A percentile compares a stretch with the other conserved stretches of the same genome.
Conservation (phyloP, 73 alveolate genomes). For the Loxodes magnus region DNA sequence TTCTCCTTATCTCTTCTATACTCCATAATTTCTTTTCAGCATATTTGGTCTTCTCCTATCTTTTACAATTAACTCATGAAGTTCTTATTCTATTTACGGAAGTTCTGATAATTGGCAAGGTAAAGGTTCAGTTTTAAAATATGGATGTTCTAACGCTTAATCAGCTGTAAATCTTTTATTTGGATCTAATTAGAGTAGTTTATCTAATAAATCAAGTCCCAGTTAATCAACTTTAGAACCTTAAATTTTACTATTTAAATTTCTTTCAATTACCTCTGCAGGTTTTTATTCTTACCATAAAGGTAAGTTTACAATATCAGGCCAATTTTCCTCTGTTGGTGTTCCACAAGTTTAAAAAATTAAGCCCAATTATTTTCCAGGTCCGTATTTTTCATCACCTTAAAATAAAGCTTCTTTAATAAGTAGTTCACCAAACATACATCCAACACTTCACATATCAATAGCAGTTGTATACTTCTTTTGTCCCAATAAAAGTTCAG, state of each 20-base stretch:
- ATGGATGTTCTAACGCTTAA: constrained; percentile 82
- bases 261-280: constrained; percentile 44
- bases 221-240: constrained; percentile 37
- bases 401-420: constrained; percentile 25
- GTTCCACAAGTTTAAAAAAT: constrained; percentile 89
- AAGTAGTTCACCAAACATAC: constrained; percentile 30
- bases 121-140: constrained; percentile 58
- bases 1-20: no score
- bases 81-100: constrained; percentile 67
- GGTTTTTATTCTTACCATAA: constrained; percentile 56
- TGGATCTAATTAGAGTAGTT: constrained; percentile 76
- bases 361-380: constrained; percentile 67
- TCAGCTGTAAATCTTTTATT: constrained; percentile 74
- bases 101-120: constrained; percentile 49
- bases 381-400: constrained; percentile 50
- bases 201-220: constrained; percentile 66
- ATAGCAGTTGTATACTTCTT: constrained; percentile 58
- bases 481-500: constrained; percentile 74
- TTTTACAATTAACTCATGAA: constrained; percentile 83
- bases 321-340: constrained; percentile 82
- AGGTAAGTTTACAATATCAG: constrained; percentile 60
- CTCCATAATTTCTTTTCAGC: neutral
- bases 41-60: constrained; percentile 64
- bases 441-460: constrained; percentile 46
- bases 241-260: constrained; percentile 34